Evolutionary conservation across 352 stramenopile genomes (phyloP), one percentile per base, ranked within the genome.

Genomic region (Globisporangium cylindrosporum): DNA sequence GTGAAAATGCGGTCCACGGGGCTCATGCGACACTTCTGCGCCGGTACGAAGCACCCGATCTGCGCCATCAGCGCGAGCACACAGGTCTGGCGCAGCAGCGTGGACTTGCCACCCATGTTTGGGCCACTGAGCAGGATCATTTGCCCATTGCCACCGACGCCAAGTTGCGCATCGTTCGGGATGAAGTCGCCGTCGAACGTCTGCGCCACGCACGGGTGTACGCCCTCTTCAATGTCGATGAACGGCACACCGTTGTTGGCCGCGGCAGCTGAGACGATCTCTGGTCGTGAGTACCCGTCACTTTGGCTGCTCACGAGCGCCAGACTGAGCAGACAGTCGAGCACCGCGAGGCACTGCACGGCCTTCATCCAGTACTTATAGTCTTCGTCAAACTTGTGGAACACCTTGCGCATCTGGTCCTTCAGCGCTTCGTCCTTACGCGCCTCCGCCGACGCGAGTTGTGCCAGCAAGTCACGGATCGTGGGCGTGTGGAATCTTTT

Each of bases 1-100:
- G 98, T 99, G 75, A 99, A 99, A 61, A 99, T 99, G 18, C 98
- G 94, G 77, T 99, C 98, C 1, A 99, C 89, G 0, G 97, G 98
- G 51, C 92, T 99, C 49, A 99, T 74, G n/a, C 78, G 79, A 64
- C 89, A 98, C 57, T 84, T 86, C n/a, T 91, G 76, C 18, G 98
- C 98, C 2, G 97, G 98, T 22, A 99, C 98, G 70, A 98, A 99
- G 75, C 96, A 99, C 15, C 98, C 98, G n/a, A 99, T 94, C 80
- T 99, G 98, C 12, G 98, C 98, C 72, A 99, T 93, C 56, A 99
- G 96, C 5, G 94, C 88, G 46, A 99, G 88, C 25, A 99, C 85
- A 71, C 98, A 99, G 20, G 97, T 99, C 84, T 99, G 97, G 8
- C 98, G 90, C 25, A 99, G 79, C 51, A 99, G 75, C 20, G 98